phyloP scores from a whole-genome alignment of 2,329 filamentous ascomycete species.

The Fusarium newnesense region DNA sequence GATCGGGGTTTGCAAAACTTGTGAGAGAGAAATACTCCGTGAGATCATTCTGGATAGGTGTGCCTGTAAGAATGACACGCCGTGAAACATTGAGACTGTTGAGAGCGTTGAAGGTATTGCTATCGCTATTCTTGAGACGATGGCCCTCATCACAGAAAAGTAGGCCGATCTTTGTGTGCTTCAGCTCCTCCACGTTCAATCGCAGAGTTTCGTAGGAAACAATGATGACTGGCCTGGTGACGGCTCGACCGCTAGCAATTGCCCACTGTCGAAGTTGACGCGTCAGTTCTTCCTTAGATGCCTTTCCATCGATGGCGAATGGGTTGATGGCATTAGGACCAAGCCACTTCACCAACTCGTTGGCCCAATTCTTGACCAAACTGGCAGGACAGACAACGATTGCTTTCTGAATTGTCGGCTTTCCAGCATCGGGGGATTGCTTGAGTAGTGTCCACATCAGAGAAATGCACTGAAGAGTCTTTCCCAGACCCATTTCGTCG shows the following conservation, averaged over 20 bases:
- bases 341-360: slow-evolving; percentile 96
- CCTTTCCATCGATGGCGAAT: slow-evolving; percentile 97
- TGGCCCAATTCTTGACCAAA: slow-evolving; percentile 97
- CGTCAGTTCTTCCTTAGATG: slow-evolving; percentile 90
- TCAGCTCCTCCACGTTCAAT: slow-evolving; percentile 89
- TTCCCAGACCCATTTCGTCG: slow-evolving; percentile 98
- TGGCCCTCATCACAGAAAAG: slow-evolving; percentile 97
- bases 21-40: slow-evolving; percentile 97
- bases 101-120: slow-evolving; percentile 90
- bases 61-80: slow-evolving; percentile 94
- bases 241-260: slow-evolving; percentile 86
- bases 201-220: slow-evolving; percentile 97
- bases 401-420: slow-evolving; percentile 92
- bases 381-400: slow-evolving; percentile 97
- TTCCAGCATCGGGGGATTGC: slow-evolving; percentile 95
- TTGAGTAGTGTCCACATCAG: slow-evolving; percentile 97
- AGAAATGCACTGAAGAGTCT: slow-evolving; percentile 96
- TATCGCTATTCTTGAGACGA: slow-evolving; percentile 95
- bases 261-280: slow-evolving; percentile 95
- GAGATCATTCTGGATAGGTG: slow-evolving; percentile 98
- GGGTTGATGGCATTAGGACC: slow-evolving; percentile 90
- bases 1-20: slow-evolving; percentile 94
- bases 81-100: slow-evolving; percentile 91
- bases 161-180: slow-evolving; percentile 88
- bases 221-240: slow-evolving; percentile 93